Evolutionary conservation across 768 basidiomycete species (phyloP).

Genomic region (Lactarius sp.): DNA sequence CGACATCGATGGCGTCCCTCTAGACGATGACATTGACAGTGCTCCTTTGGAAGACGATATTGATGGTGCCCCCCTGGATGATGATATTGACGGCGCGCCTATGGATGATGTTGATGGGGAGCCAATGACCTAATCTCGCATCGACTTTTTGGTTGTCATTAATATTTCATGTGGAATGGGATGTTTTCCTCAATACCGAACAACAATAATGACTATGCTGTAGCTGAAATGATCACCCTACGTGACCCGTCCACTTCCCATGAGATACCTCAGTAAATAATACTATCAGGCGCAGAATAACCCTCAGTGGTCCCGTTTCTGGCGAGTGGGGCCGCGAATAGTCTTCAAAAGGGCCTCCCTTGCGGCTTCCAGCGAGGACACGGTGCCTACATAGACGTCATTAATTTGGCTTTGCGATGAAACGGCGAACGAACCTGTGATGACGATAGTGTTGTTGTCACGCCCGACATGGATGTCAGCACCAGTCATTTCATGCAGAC

Average conservation of each 20-base stretch:
- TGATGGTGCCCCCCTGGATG: constrained; percentile 24
- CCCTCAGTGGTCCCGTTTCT: constrained; percentile 13
- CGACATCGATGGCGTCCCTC: constrained; percentile 37
- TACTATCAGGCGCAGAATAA: neutral
- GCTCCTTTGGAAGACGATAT: constrained; percentile 26
- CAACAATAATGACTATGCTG: constrained; percentile 9
- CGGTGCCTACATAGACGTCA: constrained; percentile 47
- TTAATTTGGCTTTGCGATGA: constrained; percentile 15
- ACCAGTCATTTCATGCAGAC: constrained; percentile 82
- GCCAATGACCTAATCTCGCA: constrained; percentile 26
- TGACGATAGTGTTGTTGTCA: constrained; percentile 81
- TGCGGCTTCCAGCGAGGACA: constrained; percentile 61
- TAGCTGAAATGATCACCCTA: constrained; percentile 3
- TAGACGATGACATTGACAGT: constrained; percentile 33
- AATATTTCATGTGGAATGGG: neutral
- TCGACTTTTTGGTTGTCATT: neutral
- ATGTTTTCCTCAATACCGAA: constrained; percentile 3
- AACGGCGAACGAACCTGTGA: constrained; percentile 53
- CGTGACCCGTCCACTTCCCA: neutral
- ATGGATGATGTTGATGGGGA: constrained; percentile 37
- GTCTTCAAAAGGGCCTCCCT: constrained; percentile 73
- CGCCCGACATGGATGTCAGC: constrained; percentile 90
- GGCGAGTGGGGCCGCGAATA: constrained; percentile 27
- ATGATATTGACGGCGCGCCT: constrained; percentile 33
- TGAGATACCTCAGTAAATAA: constrained; percentile 10